Conservation (phyloP, 257 asterid genomes). For the Salvia splendens region DNA sequence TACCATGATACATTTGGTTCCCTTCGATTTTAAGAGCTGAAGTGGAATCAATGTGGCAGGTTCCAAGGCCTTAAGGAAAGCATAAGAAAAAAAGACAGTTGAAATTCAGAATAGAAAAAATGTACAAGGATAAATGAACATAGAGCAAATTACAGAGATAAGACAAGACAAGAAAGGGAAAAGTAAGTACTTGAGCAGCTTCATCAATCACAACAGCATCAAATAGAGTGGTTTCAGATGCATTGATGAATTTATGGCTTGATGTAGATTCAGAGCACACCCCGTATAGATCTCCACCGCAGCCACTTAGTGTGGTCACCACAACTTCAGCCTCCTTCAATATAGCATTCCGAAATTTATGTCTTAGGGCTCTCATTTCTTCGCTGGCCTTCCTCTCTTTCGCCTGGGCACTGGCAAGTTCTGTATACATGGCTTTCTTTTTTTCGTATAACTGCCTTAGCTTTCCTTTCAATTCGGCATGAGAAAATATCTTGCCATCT, state of each 20-base stretch:
- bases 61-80: slow-evolving; percentile 75
- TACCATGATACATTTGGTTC: slow-evolving; percentile 95
- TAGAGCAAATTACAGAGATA: slow-evolving; percentile 31
- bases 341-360: slow-evolving; percentile 75
- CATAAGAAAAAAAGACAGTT: slow-evolving; percentile 22
- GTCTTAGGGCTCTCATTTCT: slow-evolving; percentile 78
- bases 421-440: slow-evolving; percentile 67
- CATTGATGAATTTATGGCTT: slow-evolving; percentile 65
- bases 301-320: slow-evolving; percentile 95
- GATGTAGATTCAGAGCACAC: slow-evolving; percentile 79
- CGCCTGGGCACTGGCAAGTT: slow-evolving; percentile 75
- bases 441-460: slow-evolving; percentile 67
- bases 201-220: slow-evolving; percentile 99
- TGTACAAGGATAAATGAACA: slow-evolving; percentile 17
- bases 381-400: slow-evolving; percentile 77
- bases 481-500: slow-evolving; percentile 58
- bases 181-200: slow-evolving; percentile 86
- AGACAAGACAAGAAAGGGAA: slow-evolving; percentile 22
- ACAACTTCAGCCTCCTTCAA: slow-evolving; percentile 95
- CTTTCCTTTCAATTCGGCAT: slow-evolving; percentile 70
- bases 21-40: slow-evolving; percentile 91
- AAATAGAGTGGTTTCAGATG: slow-evolving; percentile 73
- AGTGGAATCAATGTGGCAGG: slow-evolving; percentile 97
- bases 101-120: slow-evolving; percentile 32
- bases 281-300: slow-evolving; percentile 94